phyloP scores from a whole-genome alignment of 2,329 filamentous ascomycete species.

The Lizonia empirigonia region DNA sequence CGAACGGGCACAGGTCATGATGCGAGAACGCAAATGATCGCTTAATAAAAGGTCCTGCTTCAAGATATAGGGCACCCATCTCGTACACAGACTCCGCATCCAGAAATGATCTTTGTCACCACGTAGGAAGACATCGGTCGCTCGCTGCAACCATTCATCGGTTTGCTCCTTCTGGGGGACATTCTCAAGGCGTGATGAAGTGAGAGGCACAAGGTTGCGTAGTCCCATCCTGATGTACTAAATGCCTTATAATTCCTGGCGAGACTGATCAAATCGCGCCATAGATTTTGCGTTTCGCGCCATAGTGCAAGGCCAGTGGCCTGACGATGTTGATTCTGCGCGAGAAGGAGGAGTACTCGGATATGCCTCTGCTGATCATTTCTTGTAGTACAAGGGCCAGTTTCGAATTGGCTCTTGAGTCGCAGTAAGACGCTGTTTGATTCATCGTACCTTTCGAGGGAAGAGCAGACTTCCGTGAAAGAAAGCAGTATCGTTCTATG shows the following conservation, averaged over 20 bases:
- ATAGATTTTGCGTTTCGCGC: too few relatives aligned
- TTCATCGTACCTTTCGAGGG: neutral
- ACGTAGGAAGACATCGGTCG: neutral
- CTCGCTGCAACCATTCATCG: neutral
- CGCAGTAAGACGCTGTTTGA: neutral
- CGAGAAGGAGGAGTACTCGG: neutral
- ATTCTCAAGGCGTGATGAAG: neutral
- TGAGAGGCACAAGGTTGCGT: neutral
- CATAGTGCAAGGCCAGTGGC: neutral
- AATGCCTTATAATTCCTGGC: neutral
- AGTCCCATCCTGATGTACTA: neutral
- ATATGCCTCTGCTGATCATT: neutral
- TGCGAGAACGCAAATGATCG: too few relatives aligned
- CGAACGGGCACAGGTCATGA: too few relatives aligned
- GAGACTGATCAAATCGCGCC: neutral
- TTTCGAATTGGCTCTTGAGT: neutral
- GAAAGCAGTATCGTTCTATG: neutral
- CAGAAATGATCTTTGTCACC: neutral
- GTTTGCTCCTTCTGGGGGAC: neutral
- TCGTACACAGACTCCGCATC: neutral
- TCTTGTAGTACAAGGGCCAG: neutral
- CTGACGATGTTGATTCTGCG: neutral
- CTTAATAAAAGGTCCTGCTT: neutral
- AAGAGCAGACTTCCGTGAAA: neutral
- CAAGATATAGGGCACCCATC: neutral